These are phyloP conservation scores for Arachnopeziza araneosa DNA, from an alignment of 2,329 filamentous ascomycete genomes.

Conservation along the genomic window DNA sequence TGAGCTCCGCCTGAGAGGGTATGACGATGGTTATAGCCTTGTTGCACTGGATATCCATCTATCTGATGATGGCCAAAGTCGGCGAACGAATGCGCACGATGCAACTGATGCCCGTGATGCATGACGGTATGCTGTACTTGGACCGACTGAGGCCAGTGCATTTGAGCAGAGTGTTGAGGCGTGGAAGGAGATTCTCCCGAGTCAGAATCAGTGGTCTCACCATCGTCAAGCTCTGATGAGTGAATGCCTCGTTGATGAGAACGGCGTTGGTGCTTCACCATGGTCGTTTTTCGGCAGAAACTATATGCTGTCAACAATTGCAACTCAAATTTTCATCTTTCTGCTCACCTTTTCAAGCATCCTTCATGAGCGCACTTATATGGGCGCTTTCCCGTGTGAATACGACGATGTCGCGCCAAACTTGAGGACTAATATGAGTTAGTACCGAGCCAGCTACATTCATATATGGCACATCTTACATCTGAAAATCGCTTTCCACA, in stretches of 20 bases:
- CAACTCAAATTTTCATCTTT: slow-evolving; percentile 5
- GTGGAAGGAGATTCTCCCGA: slow-evolving; percentile 53
- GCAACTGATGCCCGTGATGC: slow-evolving; percentile 28
- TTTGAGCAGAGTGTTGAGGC: slow-evolving; percentile 43
- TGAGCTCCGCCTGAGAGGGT: slow-evolving; percentile 41
- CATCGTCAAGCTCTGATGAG: slow-evolving; percentile 42
- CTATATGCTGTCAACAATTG: slow-evolving; percentile 34
- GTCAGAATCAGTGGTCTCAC: slow-evolving; percentile 32
- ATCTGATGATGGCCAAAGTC: slow-evolving; percentile 47
- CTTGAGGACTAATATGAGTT: slow-evolving; percentile 29
- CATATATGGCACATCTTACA: slow-evolving; percentile 31
- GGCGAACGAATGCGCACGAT: slow-evolving; percentile 49
- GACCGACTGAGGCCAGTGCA: slow-evolving; percentile 45
- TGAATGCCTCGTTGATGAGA: slow-evolving; percentile 54
- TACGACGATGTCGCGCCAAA: slow-evolving; percentile 52
- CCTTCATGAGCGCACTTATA: slow-evolving; percentile 52
- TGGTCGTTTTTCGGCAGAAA: slow-evolving; percentile 68
- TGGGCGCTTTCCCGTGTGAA: slow-evolving; percentile 66
- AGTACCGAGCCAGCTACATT: slow-evolving; percentile 4
- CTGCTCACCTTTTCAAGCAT: slow-evolving; percentile 31
- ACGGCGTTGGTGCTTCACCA: slow-evolving; percentile 61
- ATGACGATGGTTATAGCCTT: slow-evolving; percentile 41
- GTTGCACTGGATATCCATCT: slow-evolving; percentile 27
- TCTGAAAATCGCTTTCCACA: slow-evolving; percentile 67
- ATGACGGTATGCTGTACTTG: slow-evolving; percentile 35